phyloP scores from a whole-genome alignment of 768 basidiomycete species.

The Tricholoma saponaceum region DNA sequence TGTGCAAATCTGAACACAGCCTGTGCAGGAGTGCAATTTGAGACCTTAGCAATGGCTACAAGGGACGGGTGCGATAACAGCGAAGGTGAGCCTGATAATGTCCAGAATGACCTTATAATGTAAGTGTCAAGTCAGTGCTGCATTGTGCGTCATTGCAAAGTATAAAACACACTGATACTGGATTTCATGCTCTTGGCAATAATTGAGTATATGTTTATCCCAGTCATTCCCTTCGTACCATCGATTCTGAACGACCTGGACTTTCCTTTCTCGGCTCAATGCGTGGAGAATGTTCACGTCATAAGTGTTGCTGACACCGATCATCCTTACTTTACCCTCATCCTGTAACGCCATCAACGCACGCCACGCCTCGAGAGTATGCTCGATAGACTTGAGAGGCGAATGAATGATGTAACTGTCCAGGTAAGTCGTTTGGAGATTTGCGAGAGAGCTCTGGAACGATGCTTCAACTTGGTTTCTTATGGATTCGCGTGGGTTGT shows the following conservation, averaged over 20 bases:
- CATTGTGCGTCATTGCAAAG: neutral
- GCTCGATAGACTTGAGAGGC: conserved; percentile 52
- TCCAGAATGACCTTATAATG: conserved; percentile 80
- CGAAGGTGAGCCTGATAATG: conserved; percentile 70
- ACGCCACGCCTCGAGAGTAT: conserved; percentile 69
- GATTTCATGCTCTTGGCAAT: conserved; percentile 59
- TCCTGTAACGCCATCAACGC: conserved; percentile 59
- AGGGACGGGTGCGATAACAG: conserved; percentile 50
- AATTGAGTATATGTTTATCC: conserved; percentile 61
- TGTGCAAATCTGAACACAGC: conserved; percentile 68
- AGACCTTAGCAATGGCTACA: conserved; percentile 36
- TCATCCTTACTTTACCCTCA: conserved; percentile 55
- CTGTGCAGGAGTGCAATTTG: conserved; percentile 59
- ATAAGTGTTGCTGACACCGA: conserved; percentile 79
- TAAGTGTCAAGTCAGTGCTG: neutral
- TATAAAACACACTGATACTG: conserved; percentile 59
- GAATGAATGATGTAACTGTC: conserved; percentile 81
- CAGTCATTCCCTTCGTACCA: conserved; percentile 83
- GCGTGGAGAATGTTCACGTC: conserved; percentile 52
- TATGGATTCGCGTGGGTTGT: conserved; percentile 51
- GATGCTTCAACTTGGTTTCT: conserved; percentile 60
- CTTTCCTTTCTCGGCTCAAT: conserved; percentile 48
- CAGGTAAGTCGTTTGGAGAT: conserved; percentile 69
- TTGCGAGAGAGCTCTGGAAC: conserved; percentile 57
- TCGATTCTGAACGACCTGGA: conserved; percentile 78